Evolutionary conservation across 2,329 filamentous ascomycete species (phyloP), one percentile per base, ranked within the genome.

Genomic region (Claviceps sp.): DNA sequence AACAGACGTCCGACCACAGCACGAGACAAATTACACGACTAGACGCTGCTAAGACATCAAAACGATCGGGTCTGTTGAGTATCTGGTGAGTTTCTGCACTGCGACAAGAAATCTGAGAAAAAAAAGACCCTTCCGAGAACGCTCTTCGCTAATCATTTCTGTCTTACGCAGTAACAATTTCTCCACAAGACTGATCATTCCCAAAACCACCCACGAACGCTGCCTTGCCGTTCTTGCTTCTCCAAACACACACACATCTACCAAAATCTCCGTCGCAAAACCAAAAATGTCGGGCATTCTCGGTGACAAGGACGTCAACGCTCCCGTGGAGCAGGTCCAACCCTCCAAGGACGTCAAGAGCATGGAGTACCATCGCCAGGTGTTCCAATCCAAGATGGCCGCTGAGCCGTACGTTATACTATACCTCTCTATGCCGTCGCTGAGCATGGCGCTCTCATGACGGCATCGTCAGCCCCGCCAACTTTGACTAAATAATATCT

Each of bases 311-410:
- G 82, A 87, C 71, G 73, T 77, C 70, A 87, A 87, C 70, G 72
- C 72, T 54, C 57, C 73, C 57, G 67, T 78, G 58, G 51, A 53
- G 43, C 53, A 59, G 49, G 62, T 62, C 48, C 55, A 58, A 42
- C 54, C 65, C 54, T 60, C 56, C 60, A 73, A 75, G 65, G 70
- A 77, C 55, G 69, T 80, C 51, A 82, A 81, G 75, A 81, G 74
- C 71, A 80, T 90, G 75, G 85, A 89, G 63, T 87, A 87, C 65
- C 85, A 89, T 65, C 84, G 85, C 56, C 82, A 88, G 70, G 75
- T 87, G 52, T 73, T 89, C 54, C 78, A 87, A 65, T 79, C 77
- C 65, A 87, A 85, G 73, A 80, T 88, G 67, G 76, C 83, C 52
- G 72, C 81, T 61, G 76, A 78, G 57, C 72, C 79, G 85, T 87